Evolutionary conservation across 2,329 filamentous ascomycete genomes (phyloP), one percentile per base, ranked within the genome.

Genomic region (Curvularia hawaiiensis): DNA sequence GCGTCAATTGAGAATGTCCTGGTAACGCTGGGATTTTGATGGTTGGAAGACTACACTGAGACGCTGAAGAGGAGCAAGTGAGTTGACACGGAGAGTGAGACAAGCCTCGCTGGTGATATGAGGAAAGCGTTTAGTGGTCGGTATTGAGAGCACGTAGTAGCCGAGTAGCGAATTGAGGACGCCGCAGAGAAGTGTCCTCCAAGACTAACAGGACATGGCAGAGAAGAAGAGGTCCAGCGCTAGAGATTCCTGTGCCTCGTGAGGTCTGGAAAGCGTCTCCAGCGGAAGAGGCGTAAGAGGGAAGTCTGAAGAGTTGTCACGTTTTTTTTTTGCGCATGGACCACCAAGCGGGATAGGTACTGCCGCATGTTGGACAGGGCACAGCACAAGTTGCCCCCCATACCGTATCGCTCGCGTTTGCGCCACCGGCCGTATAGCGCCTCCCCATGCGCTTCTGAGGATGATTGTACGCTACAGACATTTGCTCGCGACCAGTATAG

Each of bases 401-500:
- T 54, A 62, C 55, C 56, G 51, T 59, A 55, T 56, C 59, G 55
- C 60, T 62, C 51, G 56, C 62, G 48, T 46, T 58, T 54, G 57
- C 64, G 61, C 65, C 66, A 62, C 62, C 62, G 45, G 56, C 44
- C 54, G 50, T 57, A 56, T 50, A 47, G 44, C 54, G 47, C 61
- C 66, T 52, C 59, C 59, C 65, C 60, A 76, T 76, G 73, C 63
- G 59, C 58, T 62, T 62, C 68, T 65, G 65, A 75, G 68, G 65
- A 77, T 77, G 74, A 77, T 76, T 76, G 72, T 77, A 65, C 69
- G 74, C 62, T 72, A 75, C 64, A 68, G 71, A 68, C 69, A 71
- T 58, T 62, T 73, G 63, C 61, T 74, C 65, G 71, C 69, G 68
- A 74, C 72, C 63, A 74, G 66, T 64, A 66, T 73, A 67, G 64